Evolutionary conservation across 805 yeast species (phyloP).

Genomic region (Saccharomycopsis capsularis): DNA sequence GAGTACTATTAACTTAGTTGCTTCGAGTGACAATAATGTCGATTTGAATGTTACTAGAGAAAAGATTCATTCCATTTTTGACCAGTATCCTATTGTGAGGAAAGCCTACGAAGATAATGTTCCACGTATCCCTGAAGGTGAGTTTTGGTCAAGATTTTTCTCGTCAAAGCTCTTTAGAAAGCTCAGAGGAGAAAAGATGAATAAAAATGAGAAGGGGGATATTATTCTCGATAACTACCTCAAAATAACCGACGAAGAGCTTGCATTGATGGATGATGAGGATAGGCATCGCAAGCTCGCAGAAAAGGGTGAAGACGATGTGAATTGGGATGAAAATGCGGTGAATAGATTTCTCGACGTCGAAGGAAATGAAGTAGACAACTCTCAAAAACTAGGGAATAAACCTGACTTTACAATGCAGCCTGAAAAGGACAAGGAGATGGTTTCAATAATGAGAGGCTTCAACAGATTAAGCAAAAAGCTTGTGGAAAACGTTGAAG

Average conservation of each 20-base stretch:
- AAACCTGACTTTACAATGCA: constrained; percentile 87
- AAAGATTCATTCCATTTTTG: constrained; percentile 81
- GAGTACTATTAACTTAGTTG: constrained; percentile 89
- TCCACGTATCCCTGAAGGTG: constrained; percentile 82
- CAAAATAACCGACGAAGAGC: constrained; percentile 56
- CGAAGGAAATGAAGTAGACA: constrained; percentile 75
- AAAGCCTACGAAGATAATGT: constrained; percentile 87
- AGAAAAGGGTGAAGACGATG: constrained; percentile 26
- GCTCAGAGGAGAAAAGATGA: constrained; percentile 80
- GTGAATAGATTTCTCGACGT: constrained; percentile 64
- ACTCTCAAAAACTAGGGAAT: constrained; percentile 68
- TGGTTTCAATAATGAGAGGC: constrained; percentile 70
- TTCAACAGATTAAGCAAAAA: constrained; percentile 84
- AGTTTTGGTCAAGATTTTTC: constrained; percentile 94
- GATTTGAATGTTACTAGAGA: constrained; percentile 90
- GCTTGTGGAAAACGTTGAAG: constrained; percentile 56
- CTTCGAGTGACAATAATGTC: constrained; percentile 86
- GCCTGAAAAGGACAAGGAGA: constrained; percentile 40
- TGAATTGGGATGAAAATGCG: constrained; percentile 30
- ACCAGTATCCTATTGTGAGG: constrained; percentile 86
- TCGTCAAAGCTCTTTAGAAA: constrained; percentile 82
- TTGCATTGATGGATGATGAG: constrained; percentile 19
- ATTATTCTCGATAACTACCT: constrained; percentile 78
- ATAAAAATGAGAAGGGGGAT: constrained; percentile 74
- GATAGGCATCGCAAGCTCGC: constrained; percentile 14